Conservation (phyloP, 2,329 filamentous ascomycete species). For the Aspergillus calidoustus region DNA sequence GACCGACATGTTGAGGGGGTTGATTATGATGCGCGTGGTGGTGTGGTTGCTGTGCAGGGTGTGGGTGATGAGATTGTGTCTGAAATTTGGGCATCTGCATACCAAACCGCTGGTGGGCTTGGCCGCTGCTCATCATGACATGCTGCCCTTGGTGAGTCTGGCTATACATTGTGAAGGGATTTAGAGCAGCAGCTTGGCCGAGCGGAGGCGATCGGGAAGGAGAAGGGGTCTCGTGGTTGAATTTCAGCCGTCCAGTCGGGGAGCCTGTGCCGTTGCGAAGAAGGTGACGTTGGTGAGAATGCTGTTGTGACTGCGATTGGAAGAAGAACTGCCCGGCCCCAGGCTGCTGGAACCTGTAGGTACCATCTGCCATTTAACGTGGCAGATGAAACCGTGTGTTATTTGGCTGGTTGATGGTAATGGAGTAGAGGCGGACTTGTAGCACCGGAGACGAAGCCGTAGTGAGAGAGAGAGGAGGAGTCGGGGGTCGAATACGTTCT, state of each 20-base stretch:
- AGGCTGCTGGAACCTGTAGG: conserved; percentile 59
- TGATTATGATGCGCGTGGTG: conserved; percentile 51
- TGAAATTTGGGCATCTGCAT: conserved; percentile 55
- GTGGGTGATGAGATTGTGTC: conserved; percentile 51
- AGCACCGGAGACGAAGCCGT: conserved; percentile 28
- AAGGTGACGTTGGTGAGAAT: conserved; percentile 49
- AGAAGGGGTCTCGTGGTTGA: conserved; percentile 52
- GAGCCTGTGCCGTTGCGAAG: conserved; percentile 52
- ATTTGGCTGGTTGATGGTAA: conserved; percentile 35
- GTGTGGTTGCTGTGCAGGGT: conserved; percentile 49
- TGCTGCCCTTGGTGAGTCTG: conserved; percentile 54
- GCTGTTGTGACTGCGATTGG: conserved; percentile 49
- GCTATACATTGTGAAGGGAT: conserved; percentile 53
- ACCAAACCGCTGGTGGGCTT: conserved; percentile 53
- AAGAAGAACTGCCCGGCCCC: conserved; percentile 57
- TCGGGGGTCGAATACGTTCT: conserved; percentile 47
- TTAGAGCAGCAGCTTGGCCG: conserved; percentile 48
- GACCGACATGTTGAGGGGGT: conserved; percentile 48
- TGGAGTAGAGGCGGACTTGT: conserved; percentile 30
- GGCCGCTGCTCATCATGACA: conserved; percentile 56
- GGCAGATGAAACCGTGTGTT: conserved; percentile 51
- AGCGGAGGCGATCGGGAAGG: conserved; percentile 53
- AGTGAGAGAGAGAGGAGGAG: conserved; percentile 38
- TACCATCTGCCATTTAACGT: conserved; percentile 61
- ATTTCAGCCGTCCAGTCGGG: conserved; percentile 50